Evolutionary conservation across 169 alveolate species (phyloP).

Genomic region (Plasmodium gonderi): DNA sequence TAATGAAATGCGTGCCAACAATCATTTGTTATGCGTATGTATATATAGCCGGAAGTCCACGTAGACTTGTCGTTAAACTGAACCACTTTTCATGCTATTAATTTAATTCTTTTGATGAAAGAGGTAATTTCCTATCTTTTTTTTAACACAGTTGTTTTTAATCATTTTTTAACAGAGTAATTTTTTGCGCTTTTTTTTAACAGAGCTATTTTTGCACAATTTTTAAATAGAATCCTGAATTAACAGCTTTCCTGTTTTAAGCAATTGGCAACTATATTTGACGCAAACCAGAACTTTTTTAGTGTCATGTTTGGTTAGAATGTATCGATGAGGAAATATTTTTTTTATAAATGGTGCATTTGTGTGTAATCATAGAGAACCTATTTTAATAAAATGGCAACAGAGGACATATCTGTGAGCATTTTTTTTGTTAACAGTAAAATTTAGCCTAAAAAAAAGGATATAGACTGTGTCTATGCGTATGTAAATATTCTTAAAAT

Average conservation of each 20-base stretch:
- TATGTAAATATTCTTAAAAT: background rate
- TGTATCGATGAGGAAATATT: background rate
- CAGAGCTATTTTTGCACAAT: too few relatives aligned
- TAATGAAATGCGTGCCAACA: background rate
- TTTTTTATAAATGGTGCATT: background rate
- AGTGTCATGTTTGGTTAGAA: background rate
- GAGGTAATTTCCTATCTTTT: background rate
- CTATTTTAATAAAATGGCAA: background rate
- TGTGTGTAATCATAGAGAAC: background rate
- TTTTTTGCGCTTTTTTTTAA: too few relatives aligned
- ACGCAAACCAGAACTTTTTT: background rate
- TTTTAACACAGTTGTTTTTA: too few relatives aligned
- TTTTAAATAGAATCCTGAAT: too few relatives aligned
- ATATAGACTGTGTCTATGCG: background rate
- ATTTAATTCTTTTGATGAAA: background rate
- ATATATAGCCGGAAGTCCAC: background rate
- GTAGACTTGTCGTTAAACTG: background rate
- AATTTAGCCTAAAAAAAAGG: background rate
- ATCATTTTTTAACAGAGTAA: too few relatives aligned
- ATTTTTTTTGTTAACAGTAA: background rate
- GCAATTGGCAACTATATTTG: background rate
- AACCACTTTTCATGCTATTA: background rate
- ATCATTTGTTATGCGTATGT: background rate
- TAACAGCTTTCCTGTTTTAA: background rate
- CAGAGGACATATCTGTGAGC: background rate